Percentiles rank a stretch among this genome's conserved stretches.
Conservation (phyloP, 2,329 filamentous ascomycete genomes). For the Fusarium napiforme region DNA sequence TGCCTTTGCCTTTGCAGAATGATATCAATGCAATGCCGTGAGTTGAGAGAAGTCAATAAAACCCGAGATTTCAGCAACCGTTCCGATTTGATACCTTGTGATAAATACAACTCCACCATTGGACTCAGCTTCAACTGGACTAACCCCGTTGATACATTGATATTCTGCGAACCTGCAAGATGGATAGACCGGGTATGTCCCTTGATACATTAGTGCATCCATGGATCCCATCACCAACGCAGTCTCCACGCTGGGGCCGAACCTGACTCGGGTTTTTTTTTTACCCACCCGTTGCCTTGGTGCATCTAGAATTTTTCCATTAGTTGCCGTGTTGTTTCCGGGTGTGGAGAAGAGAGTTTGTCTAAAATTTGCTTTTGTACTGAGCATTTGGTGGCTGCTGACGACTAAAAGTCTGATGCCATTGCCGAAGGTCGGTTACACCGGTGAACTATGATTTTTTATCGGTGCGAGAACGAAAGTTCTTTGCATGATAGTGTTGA, state of each 20-base stretch:
- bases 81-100: background rate
- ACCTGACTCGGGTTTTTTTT: background rate
- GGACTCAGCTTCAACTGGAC: background rate
- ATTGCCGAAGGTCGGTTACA: background rate
- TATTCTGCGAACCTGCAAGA: slow-evolving; percentile 17
- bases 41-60: slow-evolving; percentile 7
- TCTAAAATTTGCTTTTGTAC: background rate
- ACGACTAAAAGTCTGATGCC: background rate
- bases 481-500: background rate
- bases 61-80: background rate
- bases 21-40: slow-evolving; percentile 5
- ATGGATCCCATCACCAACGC: slow-evolving; percentile 10
- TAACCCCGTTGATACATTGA: slow-evolving; percentile 10
- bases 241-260: slow-evolving; percentile 2
- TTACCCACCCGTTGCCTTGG: slow-evolving; percentile 10
- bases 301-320: slow-evolving; percentile 9
- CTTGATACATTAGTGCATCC: slow-evolving; percentile 28
- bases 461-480: background rate
- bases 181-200: slow-evolving; percentile 13
- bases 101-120: background rate
- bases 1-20: background rate
- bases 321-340: background rate
- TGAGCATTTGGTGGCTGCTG: background rate
- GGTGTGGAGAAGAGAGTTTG: background rate
- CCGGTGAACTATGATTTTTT: background rate